A percentile compares a stretch with the other conserved stretches of the same genome.
Conservation (phyloP, 2,329 filamentous ascomycete species). For the Talaromyces sp. region DNA sequence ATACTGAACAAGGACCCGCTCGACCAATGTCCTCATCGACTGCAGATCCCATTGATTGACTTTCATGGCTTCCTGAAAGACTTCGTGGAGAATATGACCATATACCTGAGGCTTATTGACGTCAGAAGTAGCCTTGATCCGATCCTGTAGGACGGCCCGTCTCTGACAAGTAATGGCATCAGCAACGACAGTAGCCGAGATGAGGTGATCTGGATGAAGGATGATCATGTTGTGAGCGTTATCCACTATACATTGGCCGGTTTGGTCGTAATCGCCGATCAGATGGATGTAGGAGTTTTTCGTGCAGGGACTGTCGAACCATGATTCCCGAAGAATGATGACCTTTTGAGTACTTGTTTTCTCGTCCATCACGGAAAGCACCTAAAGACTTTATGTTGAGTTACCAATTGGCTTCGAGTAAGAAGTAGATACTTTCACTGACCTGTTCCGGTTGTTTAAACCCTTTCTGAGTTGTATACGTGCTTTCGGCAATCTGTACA, state of each 20-base stretch:
- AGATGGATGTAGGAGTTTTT: constrained; percentile 78
- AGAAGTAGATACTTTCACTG: constrained; percentile 25
- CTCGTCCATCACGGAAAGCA: constrained; percentile 79
- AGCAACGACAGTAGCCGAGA: constrained; percentile 92
- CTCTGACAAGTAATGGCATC: constrained; percentile 92
- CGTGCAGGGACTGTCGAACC: constrained; percentile 76
- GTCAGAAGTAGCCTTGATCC: constrained; percentile 85
- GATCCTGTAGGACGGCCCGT: constrained; percentile 87
- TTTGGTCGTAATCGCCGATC: constrained; percentile 69
- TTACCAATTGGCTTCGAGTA: constrained; percentile 1
- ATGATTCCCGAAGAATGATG: constrained; percentile 77
- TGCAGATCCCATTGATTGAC: constrained; percentile 73
- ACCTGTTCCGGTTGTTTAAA: constrained; percentile 69
- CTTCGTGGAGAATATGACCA: constrained; percentile 88
- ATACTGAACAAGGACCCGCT: constrained; percentile 68
- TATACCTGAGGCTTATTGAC: constrained; percentile 80
- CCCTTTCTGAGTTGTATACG: constrained; percentile 64
- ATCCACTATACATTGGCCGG: constrained; percentile 75
- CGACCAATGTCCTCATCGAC: constrained; percentile 66
- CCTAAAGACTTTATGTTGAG: constrained; percentile 45
- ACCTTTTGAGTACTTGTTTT: constrained; percentile 62
- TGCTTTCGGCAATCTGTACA: constrained; percentile 66
- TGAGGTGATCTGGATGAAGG: constrained; percentile 88
- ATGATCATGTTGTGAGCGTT: constrained; percentile 84
- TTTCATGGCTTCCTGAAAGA: constrained; percentile 87